Base-by-base conservation (phyloP, 1,284 basidiomycete genomes). In the Porodaedalea pini region DNA sequence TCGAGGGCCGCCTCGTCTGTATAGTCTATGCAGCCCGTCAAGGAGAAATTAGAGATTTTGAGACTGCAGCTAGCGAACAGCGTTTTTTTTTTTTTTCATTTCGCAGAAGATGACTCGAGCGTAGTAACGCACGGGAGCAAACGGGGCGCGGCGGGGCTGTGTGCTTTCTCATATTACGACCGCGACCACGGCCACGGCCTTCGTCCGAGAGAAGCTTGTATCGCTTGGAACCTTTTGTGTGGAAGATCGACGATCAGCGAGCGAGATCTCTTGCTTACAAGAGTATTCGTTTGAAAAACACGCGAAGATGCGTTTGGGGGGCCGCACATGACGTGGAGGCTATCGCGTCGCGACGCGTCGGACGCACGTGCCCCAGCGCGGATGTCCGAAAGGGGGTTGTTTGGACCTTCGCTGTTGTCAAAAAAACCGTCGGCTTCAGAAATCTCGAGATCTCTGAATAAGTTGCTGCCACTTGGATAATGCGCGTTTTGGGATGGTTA, bases 271-370 rank as follows among this genome's bases (percentile, higher is more conserved):
- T n/a, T n/a, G n/a, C 45, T 47, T 6, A 21, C 8, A 25, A n/a
- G 19, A 23, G 21, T 23, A n/a, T n/a, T 45, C 44, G 45, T 47
- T 47, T 47, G 45, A 47, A 15, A 47, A 47, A 47, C 45, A 32
- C 45, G 29, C 25, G 45, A 45, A 41, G 29, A 11, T 6, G 15
- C 15, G 45, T 23, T 10, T 19, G 7, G 41, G 3, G 19, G 4
- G 31, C n/a, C 25, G 21, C 45, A 47, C 45, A 47, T 47, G 45
- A 47, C 25, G 10, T 15, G 31, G 45, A 31, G 21, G 25, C 25
- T 17, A 5, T 47, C 45, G 45, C 10, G 29, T 17, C 29, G 29
- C 45, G 25, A 17, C 23, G 29, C 45, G 45, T 47, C 1, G 21
- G 44, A 7, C 13, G 10, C 17, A n/a, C n/a, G n/a, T n/a, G n/a